Base-by-base conservation (phyloP, 2,329 filamentous ascomycete species). In the Aspergillus oerlinghausenensis region DNA sequence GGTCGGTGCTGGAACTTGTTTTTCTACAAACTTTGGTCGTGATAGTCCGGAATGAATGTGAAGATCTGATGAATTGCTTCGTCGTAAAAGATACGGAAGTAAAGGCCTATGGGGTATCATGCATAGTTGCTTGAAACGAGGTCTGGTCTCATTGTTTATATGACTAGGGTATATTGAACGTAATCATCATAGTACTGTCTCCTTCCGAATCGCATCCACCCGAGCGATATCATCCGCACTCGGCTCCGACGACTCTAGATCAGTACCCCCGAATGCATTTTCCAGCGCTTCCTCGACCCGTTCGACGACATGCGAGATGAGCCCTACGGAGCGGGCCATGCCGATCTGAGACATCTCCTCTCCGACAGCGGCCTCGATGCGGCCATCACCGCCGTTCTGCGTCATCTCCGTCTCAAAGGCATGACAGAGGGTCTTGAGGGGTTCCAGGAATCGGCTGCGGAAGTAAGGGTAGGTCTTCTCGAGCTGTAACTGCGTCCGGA, bases 401-500 rank as follows among this genome's bases (percentile, higher is more conserved):
- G 59, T 50, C 10, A 72, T 59, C 51, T 75, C 72, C 4, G 57
- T 60, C 50, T 73, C 70, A 38, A 75, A 70, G 2, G 64, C 61
- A 25, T 61, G 67, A 50, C 70, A 72, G 2, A 69, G 52, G 6
- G 65, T 57, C 38, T 70, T 71, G 21, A 77, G 61, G 1, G 70
- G 74, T 7, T 59, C 58, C 0, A 73, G 59, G 29, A 73, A 73
- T 8, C 68, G 61, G 17, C 55, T 62, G 17, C 65, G 69, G 62
- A 77, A 74, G 54, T 63, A 69, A 2, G 63, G 51, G 25, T 70
- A 62, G 0, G 70, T 69, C 56, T 71, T 70, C 23, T 67, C 65
- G 2, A 85, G 74, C 35, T 79, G 76, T 0, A 86, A 70, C 1
- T 67, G 66, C 21, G 75, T 65, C 32, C 80, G 78, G 1, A 85